Percentiles rank a stretch among this genome's conserved stretches.
phyloP scores from a whole-genome alignment of 2,329 filamentous ascomycete species.

The Ophiostoma angusticollis region DNA sequence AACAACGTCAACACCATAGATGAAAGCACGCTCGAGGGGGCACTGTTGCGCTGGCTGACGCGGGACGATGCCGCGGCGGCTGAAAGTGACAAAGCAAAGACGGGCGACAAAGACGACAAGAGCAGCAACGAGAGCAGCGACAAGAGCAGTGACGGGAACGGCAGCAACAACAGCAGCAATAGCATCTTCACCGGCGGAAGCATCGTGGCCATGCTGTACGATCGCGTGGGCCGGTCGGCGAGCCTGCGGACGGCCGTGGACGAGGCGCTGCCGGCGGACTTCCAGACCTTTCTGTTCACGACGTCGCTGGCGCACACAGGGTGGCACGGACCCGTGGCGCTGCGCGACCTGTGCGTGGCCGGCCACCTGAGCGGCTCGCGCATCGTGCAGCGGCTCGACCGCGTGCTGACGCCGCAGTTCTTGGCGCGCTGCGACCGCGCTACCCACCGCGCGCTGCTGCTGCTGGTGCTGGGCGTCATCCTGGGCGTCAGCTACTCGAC shows the following conservation, averaged over 20 bases:
- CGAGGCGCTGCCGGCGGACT: slow-evolving; percentile 17
- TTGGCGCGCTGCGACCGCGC: slow-evolving; percentile 14
- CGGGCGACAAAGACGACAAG: background rate
- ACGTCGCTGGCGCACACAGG: slow-evolving; percentile 18
- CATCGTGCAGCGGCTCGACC: slow-evolving; percentile 20
- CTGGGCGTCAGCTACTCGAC: slow-evolving; percentile 19
- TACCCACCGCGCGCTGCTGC: slow-evolving; percentile 18
- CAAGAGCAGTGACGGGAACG: too few relatives aligned
- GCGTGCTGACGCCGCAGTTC: slow-evolving; percentile 20
- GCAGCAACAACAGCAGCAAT: too few relatives aligned
- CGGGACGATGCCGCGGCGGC: slow-evolving; percentile 16
- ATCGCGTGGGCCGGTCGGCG: slow-evolving; percentile 15
- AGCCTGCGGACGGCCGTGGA: slow-evolving; percentile 19
- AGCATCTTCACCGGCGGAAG: too few relatives aligned
- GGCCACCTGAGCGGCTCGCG: slow-evolving; percentile 18
- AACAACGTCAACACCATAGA: too few relatives aligned
- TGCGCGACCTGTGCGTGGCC: slow-evolving; percentile 15
- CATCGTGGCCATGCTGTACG: slow-evolving; percentile 19
- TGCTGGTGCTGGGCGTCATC: slow-evolving; percentile 19
- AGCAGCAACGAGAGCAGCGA: background rate
- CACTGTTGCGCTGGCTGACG: slow-evolving; percentile 19
- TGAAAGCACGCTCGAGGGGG: slow-evolving; percentile 20
- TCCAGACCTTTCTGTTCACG: slow-evolving; percentile 19
- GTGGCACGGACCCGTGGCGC: slow-evolving; percentile 11
- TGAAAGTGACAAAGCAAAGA: too few relatives aligned